Conservation (phyloP, 169 alveolate genomes). For the Toxoplasma gondii region DNA sequence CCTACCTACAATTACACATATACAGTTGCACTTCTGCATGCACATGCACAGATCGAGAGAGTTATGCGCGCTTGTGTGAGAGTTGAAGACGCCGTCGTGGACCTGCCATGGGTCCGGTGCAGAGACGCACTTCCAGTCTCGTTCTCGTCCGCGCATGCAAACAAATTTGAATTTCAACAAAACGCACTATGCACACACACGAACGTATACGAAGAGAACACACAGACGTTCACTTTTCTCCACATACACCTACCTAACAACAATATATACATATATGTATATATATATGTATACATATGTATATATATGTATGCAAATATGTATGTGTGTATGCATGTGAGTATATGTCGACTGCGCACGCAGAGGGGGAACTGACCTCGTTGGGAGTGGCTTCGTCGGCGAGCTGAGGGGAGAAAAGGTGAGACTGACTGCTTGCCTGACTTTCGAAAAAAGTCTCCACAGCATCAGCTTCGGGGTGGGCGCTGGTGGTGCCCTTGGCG, state of each 20-base stretch:
- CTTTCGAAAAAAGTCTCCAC: neutral
- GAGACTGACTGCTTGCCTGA: neutral
- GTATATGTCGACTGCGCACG: too few species aligned
- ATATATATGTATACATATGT: neutral
- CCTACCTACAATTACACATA: neutral
- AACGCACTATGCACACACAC: too few species aligned
- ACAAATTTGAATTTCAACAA: too few species aligned
- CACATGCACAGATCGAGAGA: neutral
- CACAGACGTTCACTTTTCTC: neutral
- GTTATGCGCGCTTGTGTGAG: too few species aligned
- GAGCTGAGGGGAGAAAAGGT: neutral
- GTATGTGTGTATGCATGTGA: neutral
- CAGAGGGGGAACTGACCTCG: neutral
- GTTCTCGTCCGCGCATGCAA: too few species aligned
- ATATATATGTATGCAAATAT: neutral
- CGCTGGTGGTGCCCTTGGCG: neutral
- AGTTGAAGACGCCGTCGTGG: too few species aligned
- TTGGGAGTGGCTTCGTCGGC: constrained; percentile 5
- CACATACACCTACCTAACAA: too few species aligned
- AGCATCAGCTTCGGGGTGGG: neutral
- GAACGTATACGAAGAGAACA: too few species aligned
- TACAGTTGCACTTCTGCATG: neutral
- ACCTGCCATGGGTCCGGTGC: too few species aligned
- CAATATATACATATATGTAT: neutral
- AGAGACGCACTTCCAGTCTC: too few species aligned